A percentile compares a stretch with the other conserved stretches of the same genome.
These are phyloP conservation scores for Zygnema cylindricum DNA, from an alignment of 139 green algal species.

Conservation along the genomic window DNA sequence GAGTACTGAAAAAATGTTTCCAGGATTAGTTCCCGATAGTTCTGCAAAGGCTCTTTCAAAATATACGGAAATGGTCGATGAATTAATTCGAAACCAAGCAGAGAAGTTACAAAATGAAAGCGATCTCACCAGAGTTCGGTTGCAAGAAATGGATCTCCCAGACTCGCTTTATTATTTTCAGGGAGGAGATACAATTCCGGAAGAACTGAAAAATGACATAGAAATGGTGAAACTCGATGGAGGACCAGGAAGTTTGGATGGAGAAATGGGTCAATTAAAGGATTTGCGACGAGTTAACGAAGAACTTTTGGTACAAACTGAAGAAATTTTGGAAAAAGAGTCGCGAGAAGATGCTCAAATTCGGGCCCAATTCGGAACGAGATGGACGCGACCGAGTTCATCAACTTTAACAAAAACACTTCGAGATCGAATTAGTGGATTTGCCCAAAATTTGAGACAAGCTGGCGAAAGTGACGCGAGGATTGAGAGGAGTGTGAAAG, in stretches of 20 bases:
- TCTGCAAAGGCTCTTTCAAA: slow-evolving; percentile 60
- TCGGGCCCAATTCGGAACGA: slow-evolving; percentile 56
- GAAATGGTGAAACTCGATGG: slow-evolving; percentile 60
- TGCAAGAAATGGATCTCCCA: slow-evolving; percentile 77
- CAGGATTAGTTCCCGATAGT: slow-evolving; percentile 50
- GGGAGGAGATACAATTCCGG: slow-evolving; percentile 70
- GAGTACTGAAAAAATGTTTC: slow-evolving; percentile 52
- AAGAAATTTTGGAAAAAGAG: slow-evolving; percentile 74
- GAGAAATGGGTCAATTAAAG: slow-evolving; percentile 70
- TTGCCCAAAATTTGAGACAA: slow-evolving; percentile 56
- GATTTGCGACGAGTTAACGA: slow-evolving; percentile 71
- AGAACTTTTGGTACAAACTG: slow-evolving; percentile 69
- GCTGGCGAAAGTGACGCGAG: slow-evolving; percentile 56
- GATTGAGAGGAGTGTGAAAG: slow-evolving; percentile 47
- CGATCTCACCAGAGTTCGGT: slow-evolving; percentile 80
- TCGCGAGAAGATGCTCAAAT: slow-evolving; percentile 68
- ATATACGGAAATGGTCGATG: slow-evolving; percentile 84
- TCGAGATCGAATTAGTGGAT: slow-evolving; percentile 35
- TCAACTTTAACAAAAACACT: slow-evolving; percentile 56
- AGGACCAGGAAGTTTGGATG: slow-evolving; percentile 5
- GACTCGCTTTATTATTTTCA: slow-evolving; percentile 62
- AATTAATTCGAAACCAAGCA: slow-evolving; percentile 69
- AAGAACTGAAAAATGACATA: slow-evolving; percentile 78
- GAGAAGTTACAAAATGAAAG: slow-evolving; percentile 75
- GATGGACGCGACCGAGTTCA: slow-evolving; percentile 53